Conservation (phyloP, 2,329 filamentous ascomycete genomes). For the Penicillium psychrosexuale region DNA sequence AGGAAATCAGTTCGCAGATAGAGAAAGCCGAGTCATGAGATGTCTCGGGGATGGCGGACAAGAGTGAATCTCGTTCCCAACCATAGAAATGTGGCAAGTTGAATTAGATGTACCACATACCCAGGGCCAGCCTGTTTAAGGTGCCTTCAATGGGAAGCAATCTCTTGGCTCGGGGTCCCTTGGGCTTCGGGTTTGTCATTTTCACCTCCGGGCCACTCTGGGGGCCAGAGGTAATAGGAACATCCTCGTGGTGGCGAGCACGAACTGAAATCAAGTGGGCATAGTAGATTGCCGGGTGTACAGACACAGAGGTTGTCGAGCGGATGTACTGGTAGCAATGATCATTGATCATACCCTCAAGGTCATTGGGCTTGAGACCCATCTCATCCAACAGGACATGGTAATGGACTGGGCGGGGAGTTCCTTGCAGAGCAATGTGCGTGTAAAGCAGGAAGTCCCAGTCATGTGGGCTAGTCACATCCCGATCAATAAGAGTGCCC, state of each 20-base stretch:
- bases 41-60: neutral
- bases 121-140: slow-evolving; percentile 29
- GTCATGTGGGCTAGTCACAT: slow-evolving; percentile 86
- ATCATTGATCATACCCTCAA: slow-evolving; percentile 89
- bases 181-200: slow-evolving; percentile 28
- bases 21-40: neutral
- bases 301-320: slow-evolving; percentile 85
- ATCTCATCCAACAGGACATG: slow-evolving; percentile 83
- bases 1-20: neutral
- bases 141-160: slow-evolving; percentile 35
- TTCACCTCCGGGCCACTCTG: slow-evolving; percentile 40
- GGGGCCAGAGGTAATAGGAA: slow-evolving; percentile 39
- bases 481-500: slow-evolving; percentile 80
- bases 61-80: neutral
- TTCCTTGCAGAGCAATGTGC: slow-evolving; percentile 85
- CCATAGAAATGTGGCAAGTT: neutral
- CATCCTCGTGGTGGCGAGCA: slow-evolving; percentile 69
- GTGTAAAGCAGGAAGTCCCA: slow-evolving; percentile 79
- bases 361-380: slow-evolving; percentile 60
- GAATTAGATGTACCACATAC: slow-evolving; percentile 43
- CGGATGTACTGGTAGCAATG: slow-evolving; percentile 92
- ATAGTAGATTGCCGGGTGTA: slow-evolving; percentile 84
- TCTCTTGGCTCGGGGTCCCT: slow-evolving; percentile 30
- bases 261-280: slow-evolving; percentile 84
- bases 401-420: slow-evolving; percentile 88